Evolutionary conservation across 2,329 filamentous ascomycete species (phyloP), one percentile per base, ranked within the genome.

Genomic region (Erysiphe pulchra): DNA sequence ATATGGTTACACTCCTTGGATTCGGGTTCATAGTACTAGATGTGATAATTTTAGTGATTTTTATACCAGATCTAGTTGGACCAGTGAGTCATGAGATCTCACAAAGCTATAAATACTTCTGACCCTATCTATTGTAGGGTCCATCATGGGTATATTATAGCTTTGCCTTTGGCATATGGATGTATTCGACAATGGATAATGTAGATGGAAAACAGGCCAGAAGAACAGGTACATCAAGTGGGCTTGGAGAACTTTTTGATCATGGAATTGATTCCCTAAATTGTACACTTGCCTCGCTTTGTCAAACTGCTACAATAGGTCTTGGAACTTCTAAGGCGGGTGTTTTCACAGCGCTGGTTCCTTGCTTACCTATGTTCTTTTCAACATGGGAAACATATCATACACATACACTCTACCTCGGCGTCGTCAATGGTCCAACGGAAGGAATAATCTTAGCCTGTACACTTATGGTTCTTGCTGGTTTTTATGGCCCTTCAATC

Each of bases 321-420:
- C 71, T 93, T 45, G 90, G 90, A 37, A 75, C 81, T 4, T 83
- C 81, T 16, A 77, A 76, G 51, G 75, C 83, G 17, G 90, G 90
- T 52, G 79, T 90, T 47, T 92, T 93, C 60, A 95, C 90, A 1
- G 85, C 86, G 1, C 67, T 98, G 39, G 76, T 87, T 49, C 90
- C 90, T 1, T 92, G 85, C 54, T 66, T 98, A 40, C 83, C 90
- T 49, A 98, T 98, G 90, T 98, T 93, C 68, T 94, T 98, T 65
- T 94, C 87, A 2, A 98, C 90, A 1, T 98, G 90, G 90, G 90
- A 98, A 64, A 98, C 90, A 1, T 98, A 94, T 61, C 90, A 98
- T 63, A 94, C 90, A 5, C 90, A 98, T 61, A 95, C 90, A 0
- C 67, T 98, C 6, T 98, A 93, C 61, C 75, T 98, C 12, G 90